phyloP scores from a whole-genome alignment of 441 rosid genomes.

The Bocquillonia castaneifolia region DNA sequence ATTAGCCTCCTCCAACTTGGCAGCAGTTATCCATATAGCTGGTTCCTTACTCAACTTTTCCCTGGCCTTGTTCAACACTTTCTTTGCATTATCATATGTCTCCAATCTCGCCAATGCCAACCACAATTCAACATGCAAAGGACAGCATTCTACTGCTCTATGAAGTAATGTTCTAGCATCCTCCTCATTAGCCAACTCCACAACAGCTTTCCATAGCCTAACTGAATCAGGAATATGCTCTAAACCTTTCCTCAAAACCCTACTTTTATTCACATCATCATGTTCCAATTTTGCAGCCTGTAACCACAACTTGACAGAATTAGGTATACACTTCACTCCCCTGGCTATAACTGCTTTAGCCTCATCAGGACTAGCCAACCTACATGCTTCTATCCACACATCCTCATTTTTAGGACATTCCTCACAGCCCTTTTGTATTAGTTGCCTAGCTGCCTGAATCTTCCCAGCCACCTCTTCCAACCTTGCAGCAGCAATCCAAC shows the following conservation, averaged over 20 bases:
- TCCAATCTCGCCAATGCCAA: conserved; percentile 84
- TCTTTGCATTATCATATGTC: conserved; percentile 71
- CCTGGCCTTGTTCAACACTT: conserved; percentile 78
- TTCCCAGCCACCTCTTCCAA: conserved; percentile 95
- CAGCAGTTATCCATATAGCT: conserved; percentile 90
- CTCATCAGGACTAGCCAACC: conserved; percentile 80
- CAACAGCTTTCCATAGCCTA: conserved; percentile 91
- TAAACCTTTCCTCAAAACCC: conserved; percentile 85
- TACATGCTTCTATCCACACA: conserved; percentile 93
- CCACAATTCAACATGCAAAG: conserved; percentile 87
- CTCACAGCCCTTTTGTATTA: conserved; percentile 82
- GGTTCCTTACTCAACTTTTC: conserved; percentile 80
- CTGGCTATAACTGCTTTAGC: conserved; percentile 84
- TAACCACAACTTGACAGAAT: conserved; percentile 89
- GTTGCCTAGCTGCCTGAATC: conserved; percentile 72
- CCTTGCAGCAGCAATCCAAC: conserved; percentile 96
- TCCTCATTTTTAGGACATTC: conserved; percentile 91
- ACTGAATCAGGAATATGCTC: conserved; percentile 85
- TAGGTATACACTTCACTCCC: conserved; percentile 80
- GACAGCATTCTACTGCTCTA: conserved; percentile 94
- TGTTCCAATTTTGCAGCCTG: conserved; percentile 90
- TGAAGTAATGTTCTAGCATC: conserved; percentile 81
- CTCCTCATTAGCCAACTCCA: conserved; percentile 73
- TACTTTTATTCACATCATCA: conserved; percentile 67
- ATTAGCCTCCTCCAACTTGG: conserved; percentile 93